These are phyloP conservation scores for Rubia peregrina DNA, from an alignment of 305 asterid species.

Conservation along the genomic window DNA sequence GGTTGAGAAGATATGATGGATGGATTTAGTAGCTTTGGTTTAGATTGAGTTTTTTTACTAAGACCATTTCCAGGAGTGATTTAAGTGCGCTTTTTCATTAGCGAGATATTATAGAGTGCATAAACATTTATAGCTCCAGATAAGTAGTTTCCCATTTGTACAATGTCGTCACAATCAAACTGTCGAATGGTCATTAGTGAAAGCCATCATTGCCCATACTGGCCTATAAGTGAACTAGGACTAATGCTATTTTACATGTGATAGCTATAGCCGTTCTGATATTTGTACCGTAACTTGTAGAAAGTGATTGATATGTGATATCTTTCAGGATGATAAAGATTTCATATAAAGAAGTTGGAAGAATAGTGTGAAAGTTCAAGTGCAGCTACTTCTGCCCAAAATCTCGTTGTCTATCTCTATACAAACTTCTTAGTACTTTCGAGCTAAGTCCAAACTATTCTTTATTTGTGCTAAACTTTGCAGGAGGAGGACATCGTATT, in stretches of 20 bases:
- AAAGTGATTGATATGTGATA: background rate
- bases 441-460: background rate
- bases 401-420: background rate
- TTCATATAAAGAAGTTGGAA: constrained; percentile 47
- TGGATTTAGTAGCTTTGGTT: background rate
- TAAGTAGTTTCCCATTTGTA: background rate
- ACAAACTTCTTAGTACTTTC: background rate
- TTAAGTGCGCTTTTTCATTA: background rate
- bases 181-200: background rate
- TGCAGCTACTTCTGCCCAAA: constrained; percentile 9
- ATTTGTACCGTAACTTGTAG: background rate
- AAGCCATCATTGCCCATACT: background rate
- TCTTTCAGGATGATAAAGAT: constrained; percentile 38
- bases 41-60: too few species aligned
- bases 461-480: constrained; percentile 5
- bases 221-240: background rate
- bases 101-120: background rate
- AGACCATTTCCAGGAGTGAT: background rate
- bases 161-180: background rate
- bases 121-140: too few species aligned
- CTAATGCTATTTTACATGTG: background rate
- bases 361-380: constrained; percentile 79
- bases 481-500: constrained; percentile 61
- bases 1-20: background rate
- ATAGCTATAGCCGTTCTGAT: too few species aligned